phyloP scores from a whole-genome alignment of 306 rosid genomes.

The Canavalia ensiformis region DNA sequence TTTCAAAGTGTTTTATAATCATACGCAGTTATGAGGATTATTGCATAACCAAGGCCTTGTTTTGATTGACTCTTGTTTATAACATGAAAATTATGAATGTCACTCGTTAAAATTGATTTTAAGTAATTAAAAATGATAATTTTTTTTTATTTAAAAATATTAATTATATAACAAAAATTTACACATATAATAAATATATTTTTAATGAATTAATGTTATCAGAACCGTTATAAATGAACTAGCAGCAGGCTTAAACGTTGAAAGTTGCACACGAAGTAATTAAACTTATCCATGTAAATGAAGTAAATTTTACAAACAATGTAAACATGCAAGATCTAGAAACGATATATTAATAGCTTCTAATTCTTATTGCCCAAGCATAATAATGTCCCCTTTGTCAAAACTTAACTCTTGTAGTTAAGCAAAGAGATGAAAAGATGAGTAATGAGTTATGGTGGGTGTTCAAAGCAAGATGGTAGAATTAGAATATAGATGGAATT shows the following conservation, averaged over 20 bases:
- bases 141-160: too few relatives aligned
- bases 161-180: too few relatives aligned
- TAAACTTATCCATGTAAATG: not conserved
- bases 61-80: too few relatives aligned
- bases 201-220: too few relatives aligned
- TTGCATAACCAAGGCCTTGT: too few relatives aligned
- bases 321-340: not conserved
- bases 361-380: not conserved
- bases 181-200: too few relatives aligned
- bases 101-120: too few relatives aligned
- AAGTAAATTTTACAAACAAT: not conserved
- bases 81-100: too few relatives aligned
- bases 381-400: not conserved
- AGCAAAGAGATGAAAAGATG: not conserved
- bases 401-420: not conserved
- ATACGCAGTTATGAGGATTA: not conserved
- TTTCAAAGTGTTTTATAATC: not conserved
- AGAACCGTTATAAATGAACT: not conserved
- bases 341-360: not conserved
- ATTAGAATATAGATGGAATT: slow-evolving; percentile 37
- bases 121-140: too few relatives aligned
- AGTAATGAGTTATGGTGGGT: not conserved
- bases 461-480: not conserved
- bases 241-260: not conserved
- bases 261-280: not conserved